Conservation (phyloP, 2,329 filamentous ascomycete species). For the Leptodontidium sp. region DNA sequence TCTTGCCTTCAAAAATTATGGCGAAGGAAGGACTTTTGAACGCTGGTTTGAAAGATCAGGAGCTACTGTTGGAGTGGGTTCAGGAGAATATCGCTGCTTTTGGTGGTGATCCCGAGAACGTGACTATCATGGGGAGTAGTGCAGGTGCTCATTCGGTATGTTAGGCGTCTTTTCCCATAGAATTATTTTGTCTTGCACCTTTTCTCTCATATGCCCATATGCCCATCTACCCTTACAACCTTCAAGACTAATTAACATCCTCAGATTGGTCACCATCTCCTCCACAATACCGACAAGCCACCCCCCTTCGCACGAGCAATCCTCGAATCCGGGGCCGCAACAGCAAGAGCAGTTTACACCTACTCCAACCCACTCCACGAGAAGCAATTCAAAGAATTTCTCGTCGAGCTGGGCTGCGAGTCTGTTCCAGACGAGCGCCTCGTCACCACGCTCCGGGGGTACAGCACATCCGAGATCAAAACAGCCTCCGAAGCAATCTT, state of each 20-base stretch:
- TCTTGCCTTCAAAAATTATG: conserved; percentile 66
- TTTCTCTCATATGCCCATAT: not conserved
- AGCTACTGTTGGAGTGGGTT: conserved; percentile 66
- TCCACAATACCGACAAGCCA: conserved; percentile 52
- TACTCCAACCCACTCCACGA: conserved; percentile 65
- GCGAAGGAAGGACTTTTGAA: conserved; percentile 66
- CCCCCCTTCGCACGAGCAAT: conserved; percentile 61
- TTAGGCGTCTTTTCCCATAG: conserved; percentile 22
- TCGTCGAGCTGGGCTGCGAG: conserved; percentile 58
- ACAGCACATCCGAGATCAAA: conserved; percentile 51
- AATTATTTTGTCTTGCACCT: not conserved
- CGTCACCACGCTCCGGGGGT: conserved; percentile 58
- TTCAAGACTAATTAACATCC: conserved; percentile 15
- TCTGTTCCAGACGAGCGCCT: conserved; percentile 55
- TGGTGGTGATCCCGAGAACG: conserved; percentile 64
- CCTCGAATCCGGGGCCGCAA: conserved; percentile 64
- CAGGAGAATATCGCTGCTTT: conserved; percentile 65
- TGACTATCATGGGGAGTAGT: conserved; percentile 69
- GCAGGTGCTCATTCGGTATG: conserved; percentile 69
- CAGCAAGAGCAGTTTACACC: conserved; percentile 60
- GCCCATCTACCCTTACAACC: not conserved
- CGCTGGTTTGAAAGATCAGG: conserved; percentile 70
- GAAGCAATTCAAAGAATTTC: conserved; percentile 63
- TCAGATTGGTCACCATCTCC: conserved; percentile 73
- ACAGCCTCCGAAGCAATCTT: conserved; percentile 55